Base-by-base conservation (phyloP, 129 eudicot genomes). In the Apium graveolens region DNA sequence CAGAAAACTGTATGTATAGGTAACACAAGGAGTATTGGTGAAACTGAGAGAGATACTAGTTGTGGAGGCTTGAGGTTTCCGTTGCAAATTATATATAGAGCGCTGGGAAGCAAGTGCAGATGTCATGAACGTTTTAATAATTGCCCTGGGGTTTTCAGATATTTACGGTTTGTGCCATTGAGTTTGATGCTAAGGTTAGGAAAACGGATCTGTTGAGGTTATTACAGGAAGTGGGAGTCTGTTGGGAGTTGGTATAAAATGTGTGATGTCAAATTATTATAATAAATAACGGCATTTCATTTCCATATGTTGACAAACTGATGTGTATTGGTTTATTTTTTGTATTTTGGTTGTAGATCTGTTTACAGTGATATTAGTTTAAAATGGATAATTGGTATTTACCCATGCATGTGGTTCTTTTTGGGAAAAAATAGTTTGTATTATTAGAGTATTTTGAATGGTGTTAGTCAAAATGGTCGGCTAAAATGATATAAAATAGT, bases 31-130 rank as follows among this genome's bases (percentile, higher is more conserved):
- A 53, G 63, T 5, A 1, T 0, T 44, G 46, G 3, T 43, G 3
- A 41, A 41, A 41, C 11, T 41, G 11, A 0, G 20, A 31, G 37
- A 10, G 71, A 5, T 0, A 29, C 20, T 11, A 31, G 41, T 2
- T 66, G 72, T 12, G 41, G 72, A 5, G 72, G 39, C 39, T 66
- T 60, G 39, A 27, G 72, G 72, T 66, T 66, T 66, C 72, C 72
- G 68, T 60, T 60, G 32, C 32, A 60, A 60, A 60, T 60, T 60
- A 60, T 60, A 60, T 60, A 60, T n/a, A 60, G 31, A 21, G 66
- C n/a, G 68, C 68, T 34, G 68, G 13, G 68, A 60, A 34, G 32
- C 68, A 60, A 60, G 68, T 60, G 68, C 6, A 60, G 32, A 60
- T 14, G 68, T n/a, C 3, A n/a, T 10, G n/a, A 8, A 7, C 1